Percentiles rank a stretch among this genome's conserved stretches.
These are phyloP conservation scores for Fusarium incarnatum DNA, from an alignment of 2,329 filamentous ascomycete genomes.

Conservation along the genomic window DNA sequence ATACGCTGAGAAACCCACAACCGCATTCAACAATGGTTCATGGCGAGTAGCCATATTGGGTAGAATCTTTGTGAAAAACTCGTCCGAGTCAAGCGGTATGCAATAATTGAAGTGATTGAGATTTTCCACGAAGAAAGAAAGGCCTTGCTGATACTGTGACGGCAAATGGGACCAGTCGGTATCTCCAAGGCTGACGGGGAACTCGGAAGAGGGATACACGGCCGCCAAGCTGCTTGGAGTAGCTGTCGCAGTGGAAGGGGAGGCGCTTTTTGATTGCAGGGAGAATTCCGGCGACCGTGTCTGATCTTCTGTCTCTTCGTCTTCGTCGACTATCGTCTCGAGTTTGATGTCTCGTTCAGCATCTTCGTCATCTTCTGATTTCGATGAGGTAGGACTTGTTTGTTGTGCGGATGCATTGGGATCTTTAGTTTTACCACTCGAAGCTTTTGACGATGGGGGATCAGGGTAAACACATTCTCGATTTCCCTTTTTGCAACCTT, in stretches of 20 bases:
- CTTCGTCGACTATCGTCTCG: constrained; percentile 67
- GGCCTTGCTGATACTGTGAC: constrained; percentile 79
- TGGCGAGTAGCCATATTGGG: constrained; percentile 77
- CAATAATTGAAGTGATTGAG: constrained; percentile 87
- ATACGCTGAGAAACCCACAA: constrained; percentile 91
- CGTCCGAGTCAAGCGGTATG: constrained; percentile 74
- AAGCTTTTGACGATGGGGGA: constrained; percentile 61
- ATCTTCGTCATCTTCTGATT: constrained; percentile 63
- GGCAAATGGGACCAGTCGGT: constrained; percentile 70
- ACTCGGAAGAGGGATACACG: constrained; percentile 45
- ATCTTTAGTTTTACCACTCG: constrained; percentile 54
- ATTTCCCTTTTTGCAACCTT: constrained; percentile 90
- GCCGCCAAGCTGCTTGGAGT: constrained; percentile 50
- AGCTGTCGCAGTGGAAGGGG: constrained; percentile 63
- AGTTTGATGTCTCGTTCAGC: constrained; percentile 58
- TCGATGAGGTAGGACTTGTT: constrained; percentile 65
- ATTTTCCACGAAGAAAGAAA: constrained; percentile 81
- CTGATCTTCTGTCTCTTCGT: constrained; percentile 57
- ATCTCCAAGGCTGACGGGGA: constrained; percentile 42
- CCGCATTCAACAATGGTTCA: constrained; percentile 85
- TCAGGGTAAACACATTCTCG: constrained; percentile 93
- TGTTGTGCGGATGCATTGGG: constrained; percentile 52
- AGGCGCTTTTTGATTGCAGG: constrained; percentile 60
- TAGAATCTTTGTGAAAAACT: constrained; percentile 80
- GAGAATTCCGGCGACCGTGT: constrained; percentile 32